Evolutionary conservation across 495 filamentous ascomycete species (phyloP).

Genomic region (Neurospora pannonica): DNA sequence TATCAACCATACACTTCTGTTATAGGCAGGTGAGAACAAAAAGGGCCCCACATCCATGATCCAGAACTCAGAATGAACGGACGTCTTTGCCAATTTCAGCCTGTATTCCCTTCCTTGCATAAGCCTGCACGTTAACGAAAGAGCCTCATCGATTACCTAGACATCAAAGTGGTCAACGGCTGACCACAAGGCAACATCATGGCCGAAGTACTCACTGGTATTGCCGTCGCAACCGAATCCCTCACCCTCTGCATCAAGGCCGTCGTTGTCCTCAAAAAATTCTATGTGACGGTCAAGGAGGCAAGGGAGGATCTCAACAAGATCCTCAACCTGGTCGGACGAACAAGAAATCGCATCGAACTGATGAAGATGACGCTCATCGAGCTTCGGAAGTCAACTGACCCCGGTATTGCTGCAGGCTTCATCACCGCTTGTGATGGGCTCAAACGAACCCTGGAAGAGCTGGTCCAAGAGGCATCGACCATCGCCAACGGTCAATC

Average conservation of each 20-base stretch:
- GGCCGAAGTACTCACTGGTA: background rate
- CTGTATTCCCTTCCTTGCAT: background rate
- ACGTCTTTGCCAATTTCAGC: background rate
- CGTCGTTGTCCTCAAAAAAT: background rate
- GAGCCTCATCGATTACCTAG: background rate
- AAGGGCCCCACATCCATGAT: background rate
- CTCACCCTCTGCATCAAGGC: background rate
- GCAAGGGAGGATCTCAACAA: background rate
- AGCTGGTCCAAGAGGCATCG: background rate
- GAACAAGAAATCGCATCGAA: background rate
- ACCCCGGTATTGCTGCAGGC: background rate
- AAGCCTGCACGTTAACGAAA: background rate
- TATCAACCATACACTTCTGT: background rate
- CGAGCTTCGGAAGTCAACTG: background rate
- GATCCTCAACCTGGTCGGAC: background rate
- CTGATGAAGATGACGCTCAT: background rate
- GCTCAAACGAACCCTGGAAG: background rate
- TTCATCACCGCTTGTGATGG: background rate
- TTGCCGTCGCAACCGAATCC: background rate
- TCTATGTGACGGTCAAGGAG: background rate
- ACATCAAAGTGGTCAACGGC: background rate
- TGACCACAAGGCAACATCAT: background rate
- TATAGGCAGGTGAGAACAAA: background rate
- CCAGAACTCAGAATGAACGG: background rate
- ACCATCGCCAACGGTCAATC: background rate